A percentile compares a stretch with the other conserved stretches of the same genome.
phyloP scores from a whole-genome alignment of 129 eudicot genomes.

The Helichrysum umbraculigerum region DNA sequence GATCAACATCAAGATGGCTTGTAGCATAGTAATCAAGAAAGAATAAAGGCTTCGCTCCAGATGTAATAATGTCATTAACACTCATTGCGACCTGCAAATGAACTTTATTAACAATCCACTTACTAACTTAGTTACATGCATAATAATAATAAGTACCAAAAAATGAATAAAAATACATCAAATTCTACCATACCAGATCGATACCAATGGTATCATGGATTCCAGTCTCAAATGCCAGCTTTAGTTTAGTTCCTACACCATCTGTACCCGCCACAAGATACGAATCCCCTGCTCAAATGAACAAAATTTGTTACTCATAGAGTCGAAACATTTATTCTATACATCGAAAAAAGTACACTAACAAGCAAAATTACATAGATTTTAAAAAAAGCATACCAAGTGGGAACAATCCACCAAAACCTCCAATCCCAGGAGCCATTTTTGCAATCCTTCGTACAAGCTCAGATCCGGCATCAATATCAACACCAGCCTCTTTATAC shows the following conservation, averaged over 20 bases:
- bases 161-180: background rate
- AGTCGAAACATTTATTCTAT: background rate
- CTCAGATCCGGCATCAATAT: slow-evolving; percentile 95
- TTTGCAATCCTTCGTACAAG: slow-evolving; percentile 90
- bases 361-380: background rate
- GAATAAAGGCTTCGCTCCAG: slow-evolving; percentile 95
- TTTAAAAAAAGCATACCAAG: slow-evolving; percentile 47
- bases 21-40: slow-evolving; percentile 98
- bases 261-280: slow-evolving; percentile 99
- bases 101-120: background rate
- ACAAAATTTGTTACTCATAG: background rate
- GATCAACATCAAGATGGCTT: slow-evolving; percentile 91
- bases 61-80: slow-evolving; percentile 94
- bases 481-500: slow-evolving; percentile 92
- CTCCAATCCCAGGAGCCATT: slow-evolving; percentile 98
- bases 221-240: slow-evolving; percentile 91
- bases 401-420: slow-evolving; percentile 89
- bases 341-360: background rate
- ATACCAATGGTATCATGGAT: slow-evolving; percentile 86
- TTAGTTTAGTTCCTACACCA: slow-evolving; percentile 98
- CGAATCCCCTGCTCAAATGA: slow-evolving; percentile 65
- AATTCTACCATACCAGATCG: slow-evolving; percentile 77
- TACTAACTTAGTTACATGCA: slow-evolving; percentile 1
- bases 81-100: slow-evolving; percentile 87
- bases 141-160: background rate